phyloP scores from a whole-genome alignment of 2,329 filamentous ascomycete genomes.

The Ustilaginoidea virens region DNA sequence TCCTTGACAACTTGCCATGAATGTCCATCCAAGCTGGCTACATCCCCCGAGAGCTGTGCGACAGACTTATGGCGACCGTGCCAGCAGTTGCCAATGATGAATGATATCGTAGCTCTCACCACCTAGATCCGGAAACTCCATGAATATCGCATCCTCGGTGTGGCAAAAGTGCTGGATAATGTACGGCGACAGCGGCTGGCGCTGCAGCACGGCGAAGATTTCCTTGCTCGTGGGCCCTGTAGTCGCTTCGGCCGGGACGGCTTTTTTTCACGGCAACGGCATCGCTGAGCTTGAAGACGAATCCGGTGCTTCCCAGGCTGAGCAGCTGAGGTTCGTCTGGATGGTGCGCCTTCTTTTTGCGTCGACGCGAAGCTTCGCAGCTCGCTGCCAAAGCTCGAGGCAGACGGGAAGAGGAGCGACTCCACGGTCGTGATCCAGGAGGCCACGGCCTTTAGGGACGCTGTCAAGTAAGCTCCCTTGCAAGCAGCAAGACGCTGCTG shows the following conservation, averaged over 20 bases:
- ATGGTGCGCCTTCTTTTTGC: background rate
- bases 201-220: conserved; percentile 4
- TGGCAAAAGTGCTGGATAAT: conserved; percentile 5
- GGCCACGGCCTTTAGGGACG: conserved; percentile 1
- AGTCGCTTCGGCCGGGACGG: conserved; percentile 3
- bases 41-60: conserved; percentile 2
- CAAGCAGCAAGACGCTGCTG: no score
- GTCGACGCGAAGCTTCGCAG: background rate
- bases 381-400: background rate
- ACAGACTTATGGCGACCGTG: conserved; percentile 5
- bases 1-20: conserved; percentile 2
- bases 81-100: conserved; percentile 6
- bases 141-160: conserved; percentile 4
- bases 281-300: conserved; percentile 5
- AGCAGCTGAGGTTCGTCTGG: conserved; percentile 2
- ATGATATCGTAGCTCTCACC: conserved; percentile 3
- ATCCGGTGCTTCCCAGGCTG: conserved; percentile 6
- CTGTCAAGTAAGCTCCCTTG: no score
- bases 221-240: conserved; percentile 2
- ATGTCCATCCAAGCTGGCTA: conserved; percentile 3
- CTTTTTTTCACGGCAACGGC: conserved; percentile 6
- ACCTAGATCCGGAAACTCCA: conserved; percentile 5
- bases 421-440: background rate
- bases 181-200: conserved; percentile 5
- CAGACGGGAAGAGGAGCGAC: background rate